Evolutionary conservation across 208 protist species (phyloP), one percentile per base, ranked within the genome.

Genomic region (Crithidia thermophila): DNA sequence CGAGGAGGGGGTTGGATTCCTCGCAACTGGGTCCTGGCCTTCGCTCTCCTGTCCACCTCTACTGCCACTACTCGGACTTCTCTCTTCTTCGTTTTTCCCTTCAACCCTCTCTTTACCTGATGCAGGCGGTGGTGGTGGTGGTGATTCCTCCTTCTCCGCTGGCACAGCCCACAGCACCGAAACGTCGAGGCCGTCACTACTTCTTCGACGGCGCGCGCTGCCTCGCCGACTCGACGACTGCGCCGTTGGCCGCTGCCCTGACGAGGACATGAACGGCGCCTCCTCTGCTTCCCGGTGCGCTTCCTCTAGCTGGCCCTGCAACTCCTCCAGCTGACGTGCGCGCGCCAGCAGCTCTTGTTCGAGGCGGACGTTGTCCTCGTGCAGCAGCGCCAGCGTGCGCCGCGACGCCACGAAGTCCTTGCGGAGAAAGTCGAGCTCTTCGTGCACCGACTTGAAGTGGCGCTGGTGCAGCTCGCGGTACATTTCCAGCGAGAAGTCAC

Each of bases 391-490:
- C 18, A 91, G 61, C 27, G 79, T 90, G 31, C 82, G 77, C 6
- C 85, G 84, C 18, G 77, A 81, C 18, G 80, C 47, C 7, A 87
- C 70, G 63, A 85, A 83, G 62, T 84, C 77, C 18, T 67, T 61
- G n/a, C 85, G 86, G 23, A 95, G 51, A 58, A 88, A 85, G 23
- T 79, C 67, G 0, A 93, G 74, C 52, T 95, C 90, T 57, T 95
- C 90, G 49, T 82, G 65, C 18, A 65, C n/a, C 9, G 72, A 79
- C 33, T 55, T 63, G 67, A 95, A 95, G 27, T 77, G 61, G 31
- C 79, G 79, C 27, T 81, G 61, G 33, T 93, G 79, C 43, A 90
- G 52, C 18, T 63, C 65, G 20, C 67, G 71, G 71, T 94, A 91
- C 33, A 67, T 57, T 11, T 82, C 84, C 30, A 78, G 47, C 36